Conservation (phyloP, 179 eudicot genomes). For the Spinacia oleracea region DNA sequence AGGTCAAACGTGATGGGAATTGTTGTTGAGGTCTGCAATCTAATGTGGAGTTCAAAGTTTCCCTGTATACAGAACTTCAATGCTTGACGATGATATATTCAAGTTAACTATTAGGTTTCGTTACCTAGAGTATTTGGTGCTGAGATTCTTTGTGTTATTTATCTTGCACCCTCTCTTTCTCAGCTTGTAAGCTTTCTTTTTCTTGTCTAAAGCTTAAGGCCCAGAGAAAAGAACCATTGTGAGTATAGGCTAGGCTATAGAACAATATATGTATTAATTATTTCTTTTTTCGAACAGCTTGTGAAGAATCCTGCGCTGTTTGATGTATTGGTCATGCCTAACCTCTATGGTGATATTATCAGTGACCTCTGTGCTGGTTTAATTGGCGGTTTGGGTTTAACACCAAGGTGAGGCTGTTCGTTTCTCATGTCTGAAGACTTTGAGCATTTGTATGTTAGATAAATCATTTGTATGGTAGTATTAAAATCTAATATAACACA, state of each 20-base stretch:
- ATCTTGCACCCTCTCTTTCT: background rate
- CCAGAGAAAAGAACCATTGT: background rate
- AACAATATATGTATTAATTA: constrained; percentile 1
- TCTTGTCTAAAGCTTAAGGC: background rate
- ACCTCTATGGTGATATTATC: constrained; percentile 94
- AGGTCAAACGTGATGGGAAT: constrained; percentile 1
- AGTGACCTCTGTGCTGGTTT: constrained; percentile 99
- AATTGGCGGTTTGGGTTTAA: constrained; percentile 95
- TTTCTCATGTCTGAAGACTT: background rate
- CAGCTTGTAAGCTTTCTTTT: background rate
- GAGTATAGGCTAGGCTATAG: background rate
- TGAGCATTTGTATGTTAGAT: background rate
- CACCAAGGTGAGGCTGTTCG: constrained; percentile 64
- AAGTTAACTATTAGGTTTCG: background rate
- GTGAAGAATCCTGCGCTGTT: constrained; percentile 97
- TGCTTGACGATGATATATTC: background rate
- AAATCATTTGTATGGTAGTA: constrained; percentile 4
- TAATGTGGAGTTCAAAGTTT: background rate
- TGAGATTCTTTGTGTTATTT: background rate
- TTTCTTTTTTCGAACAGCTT: constrained; percentile 53
- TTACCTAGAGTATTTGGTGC: too few relatives aligned
- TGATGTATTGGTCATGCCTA: constrained; percentile 98
- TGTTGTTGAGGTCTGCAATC: background rate
- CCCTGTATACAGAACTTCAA: background rate
- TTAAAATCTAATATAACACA: constrained; percentile 6